Conservation (phyloP, 768 basidiomycete species). For the Boletus tomentosulus region DNA sequence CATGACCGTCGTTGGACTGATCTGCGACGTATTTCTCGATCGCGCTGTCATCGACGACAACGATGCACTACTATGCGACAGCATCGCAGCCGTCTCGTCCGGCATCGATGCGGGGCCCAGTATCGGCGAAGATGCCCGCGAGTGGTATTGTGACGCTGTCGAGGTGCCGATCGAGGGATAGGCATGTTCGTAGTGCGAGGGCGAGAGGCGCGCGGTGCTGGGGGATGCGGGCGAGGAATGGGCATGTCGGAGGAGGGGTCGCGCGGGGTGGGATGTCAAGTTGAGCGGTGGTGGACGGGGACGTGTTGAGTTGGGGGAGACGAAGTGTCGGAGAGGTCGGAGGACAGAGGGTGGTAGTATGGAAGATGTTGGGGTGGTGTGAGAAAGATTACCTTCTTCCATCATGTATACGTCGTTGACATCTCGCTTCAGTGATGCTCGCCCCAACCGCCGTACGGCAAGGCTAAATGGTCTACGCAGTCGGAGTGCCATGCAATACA, state of each 20-base stretch:
- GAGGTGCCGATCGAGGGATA: constrained; percentile 28
- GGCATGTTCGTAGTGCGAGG: constrained; percentile 16
- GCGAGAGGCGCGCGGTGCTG: constrained; percentile 1
- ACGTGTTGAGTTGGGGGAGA: constrained; percentile 18
- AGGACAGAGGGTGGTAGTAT: constrained; percentile 23
- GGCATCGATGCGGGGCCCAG: constrained; percentile 9
- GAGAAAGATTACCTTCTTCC: constrained; percentile 40
- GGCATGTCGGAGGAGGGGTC: constrained; percentile 17
- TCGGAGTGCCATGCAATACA: constrained; percentile 47
- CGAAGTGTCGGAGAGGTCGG: constrained; percentile 27
- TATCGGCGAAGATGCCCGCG: constrained; percentile 30
- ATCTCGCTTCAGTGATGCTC: constrained; percentile 35
- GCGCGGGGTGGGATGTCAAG: constrained; percentile 1
- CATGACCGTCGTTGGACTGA: constrained; percentile 52
- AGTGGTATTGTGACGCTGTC: constrained; percentile 32
- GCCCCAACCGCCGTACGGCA: constrained; percentile 41
- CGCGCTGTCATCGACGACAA: constrained; percentile 45
- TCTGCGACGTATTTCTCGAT: constrained; percentile 64
- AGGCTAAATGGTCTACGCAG: constrained; percentile 54
- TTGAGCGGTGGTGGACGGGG: constrained; percentile 23
- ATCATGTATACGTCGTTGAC: constrained; percentile 34
- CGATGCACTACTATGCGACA: constrained; percentile 33
- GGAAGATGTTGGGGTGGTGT: constrained; percentile 12
- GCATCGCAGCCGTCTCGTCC: constrained; percentile 12
- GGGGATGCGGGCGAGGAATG: constrained; percentile 21